A percentile compares a stretch with the other conserved stretches of the same genome.
Evolutionary conservation across 129 eudicot genomes (phyloP).

Genomic region (Smallanthus sonchifolius): DNA sequence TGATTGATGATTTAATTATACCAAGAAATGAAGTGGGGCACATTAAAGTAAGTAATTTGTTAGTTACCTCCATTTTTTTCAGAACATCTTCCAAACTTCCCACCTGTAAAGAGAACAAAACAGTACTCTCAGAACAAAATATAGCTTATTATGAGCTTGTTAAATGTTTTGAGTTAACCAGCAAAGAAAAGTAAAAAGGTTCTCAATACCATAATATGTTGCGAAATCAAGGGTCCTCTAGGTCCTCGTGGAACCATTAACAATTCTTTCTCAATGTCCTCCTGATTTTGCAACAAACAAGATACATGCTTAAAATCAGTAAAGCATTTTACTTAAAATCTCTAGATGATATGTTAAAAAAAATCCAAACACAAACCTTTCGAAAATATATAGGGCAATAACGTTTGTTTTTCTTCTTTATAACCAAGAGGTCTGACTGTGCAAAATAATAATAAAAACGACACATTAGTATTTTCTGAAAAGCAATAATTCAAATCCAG

Average conservation of each 20-base stretch:
- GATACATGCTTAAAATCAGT: constrained; percentile 10
- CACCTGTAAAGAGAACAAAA: constrained; percentile 45
- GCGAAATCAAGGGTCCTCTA: constrained; percentile 59
- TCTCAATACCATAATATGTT: constrained; percentile 59
- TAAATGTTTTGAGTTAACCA: neutral
- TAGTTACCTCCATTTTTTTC: constrained; percentile 85
- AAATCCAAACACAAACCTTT: constrained; percentile 52
- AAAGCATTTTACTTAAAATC: neutral
- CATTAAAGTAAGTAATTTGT: neutral
- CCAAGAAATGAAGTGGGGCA: constrained; percentile 8
- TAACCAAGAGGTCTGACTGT: constrained; percentile 86
- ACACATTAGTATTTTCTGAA: neutral
- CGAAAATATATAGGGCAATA: constrained; percentile 84
- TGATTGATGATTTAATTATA: neutral
- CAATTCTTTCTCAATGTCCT: constrained; percentile 87
- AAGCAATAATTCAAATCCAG: neutral
- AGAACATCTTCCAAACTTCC: constrained; percentile 95
- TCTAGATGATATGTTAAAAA: neutral
- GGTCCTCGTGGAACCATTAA: constrained; percentile 58
- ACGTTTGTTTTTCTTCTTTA: constrained; percentile 79
- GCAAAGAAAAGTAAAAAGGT: neutral
- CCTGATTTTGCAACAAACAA: constrained; percentile 43
- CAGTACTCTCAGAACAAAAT: neutral
- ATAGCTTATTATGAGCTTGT: neutral
- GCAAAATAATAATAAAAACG: neutral